Base-by-base conservation (phyloP, 2,329 filamentous ascomycete genomes). In the Aspergillus uvarum region DNA sequence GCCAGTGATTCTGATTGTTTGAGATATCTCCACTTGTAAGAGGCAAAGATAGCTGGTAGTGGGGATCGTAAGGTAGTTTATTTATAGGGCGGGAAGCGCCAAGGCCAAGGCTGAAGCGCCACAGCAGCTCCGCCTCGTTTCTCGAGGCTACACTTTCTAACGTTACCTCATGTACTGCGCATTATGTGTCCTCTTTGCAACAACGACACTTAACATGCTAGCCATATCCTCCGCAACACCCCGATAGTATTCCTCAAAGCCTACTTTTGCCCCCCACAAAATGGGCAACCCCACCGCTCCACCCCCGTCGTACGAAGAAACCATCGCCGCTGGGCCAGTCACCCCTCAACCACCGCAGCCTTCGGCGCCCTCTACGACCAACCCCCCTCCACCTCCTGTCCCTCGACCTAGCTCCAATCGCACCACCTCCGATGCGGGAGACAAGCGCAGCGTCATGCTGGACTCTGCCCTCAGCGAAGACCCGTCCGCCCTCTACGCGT, bases 401-500 rank as follows among this genome's bases (percentile, higher is more conserved):
- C 59, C 63, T 21, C 54, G 44, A 22, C 48, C 22, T 29, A 49
- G 38, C 21, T 31, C 44, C 24, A 58, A 58, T 38, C 47, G 56
- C 24, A 63, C 62, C 51, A 48, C 48, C 35, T 49, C 48, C 1
- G 35, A 52, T 7, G 49, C 59, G 0, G 58, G 52, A 38, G 47
- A 50, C 35, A 35, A 51, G 14, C 47, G 52, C 26, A 31, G 57
- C 2, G 56, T 58, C 1, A 62, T 59, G 1, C 51, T 67, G 21
- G 47, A 60, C 1, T 60, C 65, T 0, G 42, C 21, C 5, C 51
- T 65, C 42, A 65, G 62, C 54, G 10, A 49, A 12, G 55, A 63
- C 29, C 22, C 60, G 6, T 24, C 32, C 8, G 31, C 53, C 4
- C 77, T 87, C 21, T 75, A 82, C 59, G 59, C 69, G 12, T 79